Conservation (phyloP, 2,329 filamentous ascomycete species). For the Catunica adiposa region DNA sequence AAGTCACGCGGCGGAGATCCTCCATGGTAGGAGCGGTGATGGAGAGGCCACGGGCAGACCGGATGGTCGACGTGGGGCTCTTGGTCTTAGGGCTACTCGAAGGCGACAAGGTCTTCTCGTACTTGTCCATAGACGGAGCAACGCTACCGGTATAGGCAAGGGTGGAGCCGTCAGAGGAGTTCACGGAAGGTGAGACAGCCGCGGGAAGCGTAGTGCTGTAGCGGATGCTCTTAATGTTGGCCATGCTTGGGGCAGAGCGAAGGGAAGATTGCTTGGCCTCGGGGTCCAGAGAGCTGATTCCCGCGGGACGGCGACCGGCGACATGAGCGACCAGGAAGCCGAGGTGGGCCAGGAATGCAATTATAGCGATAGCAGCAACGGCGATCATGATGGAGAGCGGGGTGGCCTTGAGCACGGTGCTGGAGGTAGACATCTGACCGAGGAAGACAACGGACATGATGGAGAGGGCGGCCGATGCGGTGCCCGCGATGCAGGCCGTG, state of each 20-base stretch:
- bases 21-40: background rate
- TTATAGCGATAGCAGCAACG: constrained; percentile 7
- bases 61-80: constrained; percentile 10
- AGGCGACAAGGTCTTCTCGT: constrained; percentile 11
- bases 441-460: constrained; percentile 12
- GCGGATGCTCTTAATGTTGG: constrained; percentile 13
- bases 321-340: constrained; percentile 10
- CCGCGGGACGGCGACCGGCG: constrained; percentile 4
- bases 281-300: constrained; percentile 1
- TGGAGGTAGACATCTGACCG: constrained; percentile 4
- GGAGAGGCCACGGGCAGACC: background rate
- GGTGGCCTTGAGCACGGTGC: background rate
- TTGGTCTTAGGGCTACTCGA: constrained; percentile 4
- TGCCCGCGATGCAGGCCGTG: constrained; percentile 6
- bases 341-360: constrained; percentile 10
- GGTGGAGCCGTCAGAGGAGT: constrained; percentile 2
- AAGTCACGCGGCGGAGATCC: constrained; percentile 11
- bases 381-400: constrained; percentile 8
- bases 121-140: constrained; percentile 6
- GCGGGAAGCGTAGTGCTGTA: constrained; percentile 12
- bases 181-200: constrained; percentile 2
- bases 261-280: constrained; percentile 4
- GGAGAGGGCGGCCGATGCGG: constrained; percentile 7
- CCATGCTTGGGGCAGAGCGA: background rate
- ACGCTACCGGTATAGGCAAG: background rate